Percentiles rank a stretch among this genome's conserved stretches.
Evolutionary conservation across 805 yeast genomes (phyloP).

Genomic region (Kuraishia cidri): DNA sequence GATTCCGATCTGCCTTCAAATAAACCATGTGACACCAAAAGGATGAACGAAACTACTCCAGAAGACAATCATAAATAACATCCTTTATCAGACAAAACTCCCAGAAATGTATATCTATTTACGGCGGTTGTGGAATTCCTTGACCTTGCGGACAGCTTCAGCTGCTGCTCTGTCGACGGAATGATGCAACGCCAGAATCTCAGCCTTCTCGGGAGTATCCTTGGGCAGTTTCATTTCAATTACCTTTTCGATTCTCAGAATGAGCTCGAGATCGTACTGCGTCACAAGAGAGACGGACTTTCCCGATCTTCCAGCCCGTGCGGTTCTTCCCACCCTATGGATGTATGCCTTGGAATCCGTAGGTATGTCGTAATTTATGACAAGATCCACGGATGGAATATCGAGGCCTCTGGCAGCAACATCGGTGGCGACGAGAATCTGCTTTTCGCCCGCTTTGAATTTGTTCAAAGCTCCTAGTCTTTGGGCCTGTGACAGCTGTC

Average conservation of each 20-base stretch:
- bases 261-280: slow-evolving; percentile 88
- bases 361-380: slow-evolving; percentile 87
- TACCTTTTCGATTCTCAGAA: slow-evolving; percentile 82
- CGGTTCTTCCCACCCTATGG: slow-evolving; percentile 97
- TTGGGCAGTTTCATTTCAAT: slow-evolving; percentile 77
- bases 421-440: slow-evolving; percentile 73
- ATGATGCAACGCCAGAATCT: slow-evolving; percentile 68
- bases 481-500: slow-evolving; percentile 81
- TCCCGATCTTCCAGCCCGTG: slow-evolving; percentile 88
- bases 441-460: slow-evolving; percentile 64
- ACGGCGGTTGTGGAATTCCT: slow-evolving; percentile 38
- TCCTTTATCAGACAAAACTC: too few relatives aligned
- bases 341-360: slow-evolving; percentile 95
- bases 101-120: too few relatives aligned
- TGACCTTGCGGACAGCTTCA: slow-evolving; percentile 77
- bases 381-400: slow-evolving; percentile 87
- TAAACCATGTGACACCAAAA: too few relatives aligned
- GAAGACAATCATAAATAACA: too few relatives aligned
- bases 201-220: slow-evolving; percentile 70
- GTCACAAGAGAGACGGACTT: slow-evolving; percentile 83
- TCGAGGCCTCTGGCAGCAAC: slow-evolving; percentile 97
- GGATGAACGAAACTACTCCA: too few relatives aligned
- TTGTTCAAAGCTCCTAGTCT: slow-evolving; percentile 75
- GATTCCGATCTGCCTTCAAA: too few relatives aligned
- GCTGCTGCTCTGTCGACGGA: slow-evolving; percentile 89